Evolutionary conservation across 768 basidiomycete genomes (phyloP), one percentile per base, ranked within the genome.

Genomic region (Mycena latifolia): DNA sequence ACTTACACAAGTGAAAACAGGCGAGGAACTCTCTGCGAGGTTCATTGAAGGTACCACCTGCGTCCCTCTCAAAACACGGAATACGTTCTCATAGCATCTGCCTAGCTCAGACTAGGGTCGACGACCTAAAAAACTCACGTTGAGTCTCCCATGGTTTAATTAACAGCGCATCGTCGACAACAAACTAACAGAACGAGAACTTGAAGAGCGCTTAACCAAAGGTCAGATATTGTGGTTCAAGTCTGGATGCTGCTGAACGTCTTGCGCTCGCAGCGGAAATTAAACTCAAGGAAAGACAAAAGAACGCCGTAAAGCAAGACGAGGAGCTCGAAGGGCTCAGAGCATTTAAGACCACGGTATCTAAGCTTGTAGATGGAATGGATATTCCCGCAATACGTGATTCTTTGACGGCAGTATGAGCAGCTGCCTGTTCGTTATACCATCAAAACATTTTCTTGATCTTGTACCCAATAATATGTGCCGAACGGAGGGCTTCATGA

Each of bases 241-340:
- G 3, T 29, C n/a, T n/a, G 29, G 31, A 11, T 22, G 28, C 22
- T 22, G n/a, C 2, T 35, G 2, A 35, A 35, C 5, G 1, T 31
- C 27, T 53, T 6, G 25, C 28, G n/a, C n/a, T n/a, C n/a, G 5
- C 51, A 53, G 52, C 52, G 22, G 35, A 53, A 10, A 14, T 18
- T 22, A 24, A 17, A 9, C 10, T 53, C 28, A 27, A 53, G 52
- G n/a, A n/a, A 53, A 53, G n/a, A 22, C 35, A 35, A 17, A 33
- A 37, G 52, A 2, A 22, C 5, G 22, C 22, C 15, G 22, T 17
- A 22, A 37, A 37, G 22, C 35, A 37, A 1, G 52, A 20, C 6
- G 18, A 53, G 35, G 52, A 53, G 52, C 10, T 53, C 22, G 52
- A 37, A 53, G 24, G 15, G 52, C 52, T 53, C 22, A 29, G 52